phyloP scores from a whole-genome alignment of 2,329 filamentous ascomycete species.

The Penicillium sp. region DNA sequence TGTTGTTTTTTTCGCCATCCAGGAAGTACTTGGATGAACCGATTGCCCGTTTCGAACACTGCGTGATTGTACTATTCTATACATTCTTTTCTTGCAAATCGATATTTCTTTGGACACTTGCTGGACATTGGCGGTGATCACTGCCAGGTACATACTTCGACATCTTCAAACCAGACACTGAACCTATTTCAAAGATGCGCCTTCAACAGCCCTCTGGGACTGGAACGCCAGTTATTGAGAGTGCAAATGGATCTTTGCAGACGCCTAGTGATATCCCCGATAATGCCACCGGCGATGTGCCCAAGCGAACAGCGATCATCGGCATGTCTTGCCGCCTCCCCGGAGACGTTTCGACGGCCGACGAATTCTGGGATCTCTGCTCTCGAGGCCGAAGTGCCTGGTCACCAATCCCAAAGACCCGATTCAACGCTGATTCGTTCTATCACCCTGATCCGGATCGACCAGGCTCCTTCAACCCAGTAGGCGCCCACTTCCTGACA shows the following conservation, averaged over 20 bases:
- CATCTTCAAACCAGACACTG: background rate
- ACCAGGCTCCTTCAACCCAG: conserved; percentile 20
- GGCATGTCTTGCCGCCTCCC: conserved; percentile 27
- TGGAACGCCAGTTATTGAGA: conserved; percentile 8
- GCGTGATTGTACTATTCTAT: conserved; percentile 12
- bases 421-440: conserved; percentile 22
- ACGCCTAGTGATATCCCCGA: background rate
- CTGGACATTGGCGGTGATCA: conserved; percentile 6
- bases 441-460: conserved; percentile 22
- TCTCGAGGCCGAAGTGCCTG: conserved; percentile 20
- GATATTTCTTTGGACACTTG: conserved; percentile 5
- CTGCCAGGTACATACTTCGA: conserved; percentile 15
- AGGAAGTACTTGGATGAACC: conserved; percentile 3
- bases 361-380: conserved; percentile 24
- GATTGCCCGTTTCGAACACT: background rate
- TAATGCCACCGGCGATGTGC: conserved; percentile 1
- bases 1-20: background rate
- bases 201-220: conserved; percentile 16
- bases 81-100: conserved; percentile 7
- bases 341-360: conserved; percentile 20
- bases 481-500: conserved; percentile 26
- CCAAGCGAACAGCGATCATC: conserved; percentile 22
- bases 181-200: conserved; percentile 10
- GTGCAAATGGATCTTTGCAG: background rate
- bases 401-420: conserved; percentile 18